These are phyloP conservation scores for Ogataea paraovalis DNA, from an alignment of 805 yeast genomes.

Conservation along the genomic window DNA sequence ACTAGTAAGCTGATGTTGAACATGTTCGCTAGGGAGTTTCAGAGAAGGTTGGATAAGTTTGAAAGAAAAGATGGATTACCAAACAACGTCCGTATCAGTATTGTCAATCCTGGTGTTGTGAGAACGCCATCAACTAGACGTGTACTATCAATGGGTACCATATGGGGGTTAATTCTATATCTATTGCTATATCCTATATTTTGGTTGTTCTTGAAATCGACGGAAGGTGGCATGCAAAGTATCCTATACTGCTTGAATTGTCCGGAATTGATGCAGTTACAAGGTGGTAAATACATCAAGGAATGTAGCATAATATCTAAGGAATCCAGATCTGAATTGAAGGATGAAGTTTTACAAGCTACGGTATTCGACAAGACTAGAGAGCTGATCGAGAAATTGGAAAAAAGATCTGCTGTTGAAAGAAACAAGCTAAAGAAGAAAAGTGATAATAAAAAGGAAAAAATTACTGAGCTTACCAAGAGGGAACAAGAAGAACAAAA, in stretches of 20 bases:
- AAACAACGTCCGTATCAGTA: conserved; percentile 60
- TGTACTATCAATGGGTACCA: conserved; percentile 68
- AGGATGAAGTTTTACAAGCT: conserved; percentile 57
- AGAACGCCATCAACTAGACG: conserved; percentile 84
- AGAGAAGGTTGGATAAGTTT: conserved; percentile 53
- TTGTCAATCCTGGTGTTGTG: conserved; percentile 92
- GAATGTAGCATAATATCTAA: conserved; percentile 60
- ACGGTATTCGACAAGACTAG: conserved; percentile 59
- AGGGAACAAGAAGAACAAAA: conserved; percentile 5
- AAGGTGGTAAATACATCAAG: conserved; percentile 68
- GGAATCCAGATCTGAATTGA: conserved; percentile 56
- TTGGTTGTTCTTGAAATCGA: conserved; percentile 76
- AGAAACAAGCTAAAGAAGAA: conserved; percentile 39
- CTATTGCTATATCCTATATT: conserved; percentile 72
- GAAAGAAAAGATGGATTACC: conserved; percentile 72
- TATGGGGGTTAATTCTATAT: conserved; percentile 57
- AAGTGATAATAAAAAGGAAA: background rate
- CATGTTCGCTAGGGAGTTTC: conserved; percentile 75
- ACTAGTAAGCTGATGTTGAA: conserved; percentile 74
- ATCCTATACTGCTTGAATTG: conserved; percentile 63
- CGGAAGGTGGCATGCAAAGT: conserved; percentile 77
- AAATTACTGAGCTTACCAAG: conserved; percentile 1
- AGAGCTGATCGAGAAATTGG: conserved; percentile 52
- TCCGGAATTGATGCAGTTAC: conserved; percentile 60
- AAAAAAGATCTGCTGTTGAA: conserved; percentile 66